Evolutionary conservation across 148 eudicot genomes (phyloP).

Genomic region (Salicornia ramosissima): DNA sequence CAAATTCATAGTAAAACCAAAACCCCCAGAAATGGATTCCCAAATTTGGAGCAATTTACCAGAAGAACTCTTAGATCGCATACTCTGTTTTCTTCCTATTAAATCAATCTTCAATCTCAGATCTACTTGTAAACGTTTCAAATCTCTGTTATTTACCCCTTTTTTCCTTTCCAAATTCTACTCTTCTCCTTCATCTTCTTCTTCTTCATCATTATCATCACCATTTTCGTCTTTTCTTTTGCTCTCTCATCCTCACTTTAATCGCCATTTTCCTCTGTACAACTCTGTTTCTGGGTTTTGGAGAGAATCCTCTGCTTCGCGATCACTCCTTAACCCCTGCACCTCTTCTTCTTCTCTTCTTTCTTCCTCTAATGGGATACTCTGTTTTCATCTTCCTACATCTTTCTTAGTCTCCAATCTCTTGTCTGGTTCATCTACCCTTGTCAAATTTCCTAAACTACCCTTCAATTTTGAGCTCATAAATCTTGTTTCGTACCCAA

Average conservation of each 20-base stretch:
- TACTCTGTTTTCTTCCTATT: constrained; percentile 55
- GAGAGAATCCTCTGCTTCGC: constrained; percentile 31
- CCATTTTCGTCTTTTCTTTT: constrained; percentile 45
- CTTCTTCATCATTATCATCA: neutral
- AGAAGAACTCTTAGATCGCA: constrained; percentile 46
- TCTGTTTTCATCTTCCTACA: constrained; percentile 50
- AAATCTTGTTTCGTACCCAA: constrained; percentile 29
- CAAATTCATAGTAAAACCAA: neutral
- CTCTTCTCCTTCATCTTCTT: neutral
- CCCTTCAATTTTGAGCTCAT: constrained; percentile 42
- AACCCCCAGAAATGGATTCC: constrained; percentile 45
- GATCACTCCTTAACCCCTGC: constrained; percentile 20
- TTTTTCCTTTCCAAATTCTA: constrained; percentile 39
- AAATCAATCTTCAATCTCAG: constrained; percentile 46
- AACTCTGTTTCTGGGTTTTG: constrained; percentile 38
- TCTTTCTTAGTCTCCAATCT: constrained; percentile 47
- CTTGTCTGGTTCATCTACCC: constrained; percentile 32
- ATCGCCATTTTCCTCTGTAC: constrained; percentile 37
- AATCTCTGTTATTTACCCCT: constrained; percentile 43
- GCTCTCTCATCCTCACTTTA: constrained; percentile 56
- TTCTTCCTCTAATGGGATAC: constrained; percentile 45
- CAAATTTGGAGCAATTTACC: constrained; percentile 55
- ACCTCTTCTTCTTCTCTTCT: constrained; percentile 31
- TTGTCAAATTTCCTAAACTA: constrained; percentile 36
- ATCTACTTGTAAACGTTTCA: constrained; percentile 61